These are phyloP conservation scores for Paecilomyces sp. DNA, from an alignment of 2,329 filamentous ascomycete genomes.

Conservation along the genomic window DNA sequence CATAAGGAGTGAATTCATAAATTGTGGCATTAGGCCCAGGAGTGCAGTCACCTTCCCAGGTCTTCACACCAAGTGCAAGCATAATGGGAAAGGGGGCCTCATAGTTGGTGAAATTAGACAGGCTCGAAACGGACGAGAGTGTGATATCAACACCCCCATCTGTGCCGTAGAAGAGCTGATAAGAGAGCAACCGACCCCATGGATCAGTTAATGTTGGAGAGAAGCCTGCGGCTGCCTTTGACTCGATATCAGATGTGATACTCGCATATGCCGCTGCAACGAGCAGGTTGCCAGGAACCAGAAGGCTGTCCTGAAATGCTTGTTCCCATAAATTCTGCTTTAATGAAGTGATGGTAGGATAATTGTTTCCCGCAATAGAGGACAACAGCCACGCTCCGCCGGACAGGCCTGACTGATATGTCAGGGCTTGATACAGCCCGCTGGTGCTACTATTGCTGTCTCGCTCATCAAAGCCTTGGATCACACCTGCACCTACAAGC, in stretches of 20 bases:
- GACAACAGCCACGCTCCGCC: constrained; percentile 42
- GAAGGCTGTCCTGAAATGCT: constrained; percentile 30
- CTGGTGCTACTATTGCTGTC: constrained; percentile 32
- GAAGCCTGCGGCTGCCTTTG: constrained; percentile 33
- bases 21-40: constrained; percentile 48
- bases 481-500: constrained; percentile 30
- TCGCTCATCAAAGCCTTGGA: constrained; percentile 38
- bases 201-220: constrained; percentile 33
- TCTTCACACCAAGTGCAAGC: constrained; percentile 30
- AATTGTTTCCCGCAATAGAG: constrained; percentile 40
- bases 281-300: constrained; percentile 27
- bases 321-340: constrained; percentile 33
- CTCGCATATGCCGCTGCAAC: constrained; percentile 21
- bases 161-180: constrained; percentile 29
- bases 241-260: constrained; percentile 25
- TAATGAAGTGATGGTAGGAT: constrained; percentile 37
- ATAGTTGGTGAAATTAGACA: constrained; percentile 34
- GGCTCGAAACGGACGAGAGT: constrained; percentile 23
- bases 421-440: constrained; percentile 40
- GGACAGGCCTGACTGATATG: constrained; percentile 42
- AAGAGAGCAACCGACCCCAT: constrained; percentile 34
- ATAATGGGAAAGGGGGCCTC: constrained; percentile 41
- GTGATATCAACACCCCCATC: constrained; percentile 31
- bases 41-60: constrained; percentile 28
- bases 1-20: constrained; percentile 60